These are phyloP conservation scores for Vitis rotundifolia DNA, from an alignment of 164 flowering plant genomes.

Conservation along the genomic window DNA sequence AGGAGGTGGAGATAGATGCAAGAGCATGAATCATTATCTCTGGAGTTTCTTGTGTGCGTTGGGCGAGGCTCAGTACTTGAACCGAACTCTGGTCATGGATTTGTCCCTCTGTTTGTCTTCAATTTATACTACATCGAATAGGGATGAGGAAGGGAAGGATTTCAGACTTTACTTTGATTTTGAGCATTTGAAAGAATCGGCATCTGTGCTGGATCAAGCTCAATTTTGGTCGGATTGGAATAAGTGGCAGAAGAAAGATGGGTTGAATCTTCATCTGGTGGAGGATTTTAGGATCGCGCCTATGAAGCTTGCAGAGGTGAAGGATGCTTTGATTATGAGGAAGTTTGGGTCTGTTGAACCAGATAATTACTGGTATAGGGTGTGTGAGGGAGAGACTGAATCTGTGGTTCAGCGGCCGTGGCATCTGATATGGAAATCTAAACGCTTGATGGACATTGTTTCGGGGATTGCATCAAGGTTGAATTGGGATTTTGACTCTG, in stretches of 20 bases:
- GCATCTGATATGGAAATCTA: slow-evolving; percentile 88
- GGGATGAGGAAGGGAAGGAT: slow-evolving; percentile 90
- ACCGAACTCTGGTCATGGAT: slow-evolving; percentile 88
- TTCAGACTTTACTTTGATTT: slow-evolving; percentile 91
- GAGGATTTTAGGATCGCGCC: slow-evolving; percentile 81
- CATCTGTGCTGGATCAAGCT: slow-evolving; percentile 71
- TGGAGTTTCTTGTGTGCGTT: slow-evolving; percentile 95
- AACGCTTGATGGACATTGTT: slow-evolving; percentile 60
- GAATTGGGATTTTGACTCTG: slow-evolving; percentile 83
- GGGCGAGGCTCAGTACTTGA: slow-evolving; percentile 92
- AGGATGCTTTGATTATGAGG: slow-evolving; percentile 80
- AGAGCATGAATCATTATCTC: slow-evolving; percentile 86
- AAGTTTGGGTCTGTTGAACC: slow-evolving; percentile 83
- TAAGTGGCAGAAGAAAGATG: slow-evolving; percentile 68
- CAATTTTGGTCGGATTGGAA: slow-evolving; percentile 86
- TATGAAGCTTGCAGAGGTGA: slow-evolving; percentile 64
- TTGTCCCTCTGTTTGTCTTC: slow-evolving; percentile 72
- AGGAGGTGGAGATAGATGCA: slow-evolving; percentile 92
- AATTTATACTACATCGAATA: slow-evolving; percentile 62
- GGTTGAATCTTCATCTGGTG: slow-evolving; percentile 59
- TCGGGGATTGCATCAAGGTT: slow-evolving; percentile 53
- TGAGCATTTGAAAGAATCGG: slow-evolving; percentile 83
- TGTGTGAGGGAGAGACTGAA: slow-evolving; percentile 92
- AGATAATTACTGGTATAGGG: slow-evolving; percentile 93
- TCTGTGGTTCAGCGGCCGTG: slow-evolving; percentile 84